A percentile compares a stretch with the other conserved stretches of the same genome.
These are phyloP conservation scores for Daldinia caldariorum DNA, from an alignment of 495 filamentous ascomycete genomes.

Conservation along the genomic window DNA sequence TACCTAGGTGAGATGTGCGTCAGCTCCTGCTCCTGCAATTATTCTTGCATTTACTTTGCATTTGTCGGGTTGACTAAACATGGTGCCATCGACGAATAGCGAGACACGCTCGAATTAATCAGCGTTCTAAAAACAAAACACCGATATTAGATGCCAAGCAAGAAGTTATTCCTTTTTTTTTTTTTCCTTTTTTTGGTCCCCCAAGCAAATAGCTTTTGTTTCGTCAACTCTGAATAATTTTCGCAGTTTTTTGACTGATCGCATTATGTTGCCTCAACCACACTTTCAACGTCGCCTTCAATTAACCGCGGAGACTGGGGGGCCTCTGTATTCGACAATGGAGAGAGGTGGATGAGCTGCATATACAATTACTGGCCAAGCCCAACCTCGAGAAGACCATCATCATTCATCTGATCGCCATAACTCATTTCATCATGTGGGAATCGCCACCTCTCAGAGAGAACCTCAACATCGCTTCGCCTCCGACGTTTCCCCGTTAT, in stretches of 20 bases:
- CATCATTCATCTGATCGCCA: slow-evolving; percentile 16
- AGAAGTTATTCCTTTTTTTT: neutral
- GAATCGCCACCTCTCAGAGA: slow-evolving; percentile 10
- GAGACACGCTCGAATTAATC: slow-evolving; percentile 25
- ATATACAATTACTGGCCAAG: slow-evolving; percentile 36
- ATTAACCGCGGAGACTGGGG: slow-evolving; percentile 30
- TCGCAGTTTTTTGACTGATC: slow-evolving; percentile 30
- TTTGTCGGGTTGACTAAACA: slow-evolving; percentile 36
- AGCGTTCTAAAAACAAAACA: slow-evolving; percentile 45
- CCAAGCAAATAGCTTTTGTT: slow-evolving; percentile 5
- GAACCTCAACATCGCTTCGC: slow-evolving; percentile 3
- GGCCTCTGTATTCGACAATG: slow-evolving; percentile 16
- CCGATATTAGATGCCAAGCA: slow-evolving; percentile 22
- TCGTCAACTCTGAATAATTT: slow-evolving; percentile 16
- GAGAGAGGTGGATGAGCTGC: slow-evolving; percentile 26
- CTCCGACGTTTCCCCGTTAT: slow-evolving; percentile 8
- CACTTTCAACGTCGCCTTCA: slow-evolving; percentile 21
- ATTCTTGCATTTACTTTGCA: slow-evolving; percentile 16
- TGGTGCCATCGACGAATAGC: slow-evolving; percentile 27
- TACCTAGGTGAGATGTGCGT: slow-evolving; percentile 3
- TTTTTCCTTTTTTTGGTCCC: neutral
- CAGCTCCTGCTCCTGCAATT: neutral
- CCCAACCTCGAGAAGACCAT: slow-evolving; percentile 17
- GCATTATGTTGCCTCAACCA: slow-evolving; percentile 31
- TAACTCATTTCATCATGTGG: slow-evolving; percentile 7